Percentiles rank a stretch among this genome's conserved stretches.
These are phyloP conservation scores for Aspergillus ochraceus DNA, from an alignment of 2,329 filamentous ascomycete genomes.

Conservation along the genomic window DNA sequence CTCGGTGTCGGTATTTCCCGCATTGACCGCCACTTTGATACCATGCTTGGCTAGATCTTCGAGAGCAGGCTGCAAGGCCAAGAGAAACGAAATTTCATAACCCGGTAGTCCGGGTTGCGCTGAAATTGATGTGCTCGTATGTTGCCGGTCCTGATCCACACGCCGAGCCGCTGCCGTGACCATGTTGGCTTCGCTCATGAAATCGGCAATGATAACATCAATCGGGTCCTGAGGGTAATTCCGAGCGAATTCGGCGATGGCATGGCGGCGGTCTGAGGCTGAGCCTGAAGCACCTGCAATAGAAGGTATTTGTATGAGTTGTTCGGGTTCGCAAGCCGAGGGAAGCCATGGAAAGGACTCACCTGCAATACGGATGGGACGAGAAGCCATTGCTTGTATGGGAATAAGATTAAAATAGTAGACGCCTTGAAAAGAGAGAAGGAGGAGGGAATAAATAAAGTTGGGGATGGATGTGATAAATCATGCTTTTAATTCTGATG, in stretches of 20 bases:
- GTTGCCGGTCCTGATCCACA: constrained; percentile 34
- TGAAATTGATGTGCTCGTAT: neutral
- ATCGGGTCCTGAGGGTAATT: constrained; percentile 45
- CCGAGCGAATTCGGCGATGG: constrained; percentile 43
- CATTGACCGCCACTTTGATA: constrained; percentile 49
- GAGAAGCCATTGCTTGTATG: constrained; percentile 16
- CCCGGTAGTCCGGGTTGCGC: constrained; percentile 34
- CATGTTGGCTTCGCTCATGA: constrained; percentile 56
- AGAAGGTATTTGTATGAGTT: neutral
- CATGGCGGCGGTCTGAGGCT: constrained; percentile 48
- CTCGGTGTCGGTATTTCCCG: constrained; percentile 44
- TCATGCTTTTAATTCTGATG: too few species aligned
- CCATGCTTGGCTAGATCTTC: constrained; percentile 40
- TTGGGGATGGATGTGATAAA: too few species aligned
- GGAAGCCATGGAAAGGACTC: neutral
- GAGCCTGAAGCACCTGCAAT: constrained; percentile 45
- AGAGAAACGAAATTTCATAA: constrained; percentile 55
- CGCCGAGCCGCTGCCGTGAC: constrained; percentile 39
- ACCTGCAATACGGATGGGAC: constrained; percentile 32
- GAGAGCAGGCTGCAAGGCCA: constrained; percentile 46
- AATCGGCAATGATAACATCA: constrained; percentile 50
- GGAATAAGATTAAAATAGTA: neutral
- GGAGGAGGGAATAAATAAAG: too few species aligned
- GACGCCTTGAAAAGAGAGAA: neutral
- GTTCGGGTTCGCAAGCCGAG: too few species aligned